These are phyloP conservation scores for Magnusiomyces tetraspermus DNA, from an alignment of 1,139 yeast species.

Conservation along the genomic window DNA sequence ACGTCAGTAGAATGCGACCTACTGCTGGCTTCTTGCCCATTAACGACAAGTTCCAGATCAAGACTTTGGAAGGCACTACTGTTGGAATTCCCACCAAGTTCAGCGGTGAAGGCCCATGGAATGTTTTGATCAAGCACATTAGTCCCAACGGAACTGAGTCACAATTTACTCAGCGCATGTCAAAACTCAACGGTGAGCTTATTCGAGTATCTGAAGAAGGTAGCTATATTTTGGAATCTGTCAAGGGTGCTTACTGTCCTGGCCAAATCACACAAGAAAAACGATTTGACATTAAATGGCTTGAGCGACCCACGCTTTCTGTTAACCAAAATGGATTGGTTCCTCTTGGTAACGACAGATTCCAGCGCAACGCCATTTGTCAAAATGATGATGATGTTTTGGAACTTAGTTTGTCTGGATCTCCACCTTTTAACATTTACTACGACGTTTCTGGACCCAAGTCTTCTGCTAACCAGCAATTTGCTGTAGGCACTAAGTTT, in stretches of 20 bases:
- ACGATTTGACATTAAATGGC: conserved; percentile 24
- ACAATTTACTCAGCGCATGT: conserved; percentile 3
- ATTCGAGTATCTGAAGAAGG: conserved; percentile 51
- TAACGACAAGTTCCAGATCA: conserved; percentile 27
- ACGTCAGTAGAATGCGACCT: conserved; percentile 63
- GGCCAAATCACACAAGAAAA: conserved; percentile 42
- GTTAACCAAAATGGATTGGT: conserved; percentile 29
- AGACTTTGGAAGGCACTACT: conserved; percentile 45
- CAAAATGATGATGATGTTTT: conserved; percentile 42
- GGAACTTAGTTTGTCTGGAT: conserved; percentile 43
- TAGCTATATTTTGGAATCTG: conserved; percentile 47
- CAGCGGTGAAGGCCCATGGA: conserved; percentile 43
- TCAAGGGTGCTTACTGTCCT: conserved; percentile 57
- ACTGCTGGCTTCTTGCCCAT: conserved; percentile 39
- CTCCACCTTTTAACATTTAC: conserved; percentile 63
- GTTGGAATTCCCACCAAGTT: conserved; percentile 51
- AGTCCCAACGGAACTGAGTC: conserved; percentile 13
- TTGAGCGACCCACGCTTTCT: conserved; percentile 47
- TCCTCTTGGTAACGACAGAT: conserved; percentile 21
- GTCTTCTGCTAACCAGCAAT: conserved; percentile 36
- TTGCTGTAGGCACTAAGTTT: conserved; percentile 44
- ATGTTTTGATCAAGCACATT: conserved; percentile 34
- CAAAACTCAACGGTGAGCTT: conserved; percentile 24
- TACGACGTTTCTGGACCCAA: conserved; percentile 57
- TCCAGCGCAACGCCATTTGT: conserved; percentile 37